These are phyloP conservation scores for Aspergillus fumigatus DNA, from an alignment of 2,329 filamentous ascomycete species.

Conservation along the genomic window DNA sequence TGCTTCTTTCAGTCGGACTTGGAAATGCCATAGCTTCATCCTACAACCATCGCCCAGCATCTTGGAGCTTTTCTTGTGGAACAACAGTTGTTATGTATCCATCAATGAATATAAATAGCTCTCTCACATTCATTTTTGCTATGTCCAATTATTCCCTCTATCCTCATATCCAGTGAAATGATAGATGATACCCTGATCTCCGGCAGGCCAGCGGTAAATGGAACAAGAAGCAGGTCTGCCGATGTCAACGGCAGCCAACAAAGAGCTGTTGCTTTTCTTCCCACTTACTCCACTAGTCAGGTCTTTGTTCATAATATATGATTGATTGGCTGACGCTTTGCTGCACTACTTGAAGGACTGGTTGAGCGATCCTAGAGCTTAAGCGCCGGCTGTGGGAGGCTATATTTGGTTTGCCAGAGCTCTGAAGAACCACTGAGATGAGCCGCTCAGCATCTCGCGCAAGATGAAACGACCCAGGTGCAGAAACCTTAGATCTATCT, in stretches of 20 bases:
- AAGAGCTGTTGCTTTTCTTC: background rate
- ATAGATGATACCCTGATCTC: background rate
- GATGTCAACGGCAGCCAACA: slow-evolving; percentile 3
- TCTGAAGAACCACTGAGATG: slow-evolving; percentile 14
- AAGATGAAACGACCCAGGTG: slow-evolving; percentile 22
- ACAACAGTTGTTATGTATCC: background rate
- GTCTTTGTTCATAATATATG: background rate
- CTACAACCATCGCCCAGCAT: background rate
- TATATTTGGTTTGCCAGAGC: slow-evolving; percentile 24
- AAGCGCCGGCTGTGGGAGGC: slow-evolving; percentile 22
- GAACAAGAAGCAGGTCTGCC: slow-evolving; percentile 10
- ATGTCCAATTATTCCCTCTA: background rate
- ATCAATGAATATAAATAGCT: background rate
- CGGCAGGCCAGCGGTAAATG: slow-evolving; percentile 8
- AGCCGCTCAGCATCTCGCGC: slow-evolving; percentile 13
- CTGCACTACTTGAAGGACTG: slow-evolving; percentile 16
- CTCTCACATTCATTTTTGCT: background rate
- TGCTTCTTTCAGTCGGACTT: no score
- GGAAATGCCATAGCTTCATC: background rate
- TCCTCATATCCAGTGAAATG: background rate
- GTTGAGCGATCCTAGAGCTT: slow-evolving; percentile 16
- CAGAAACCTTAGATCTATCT: background rate
- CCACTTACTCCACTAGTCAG: background rate
- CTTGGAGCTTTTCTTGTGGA: background rate
- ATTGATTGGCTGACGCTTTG: slow-evolving; percentile 2